Evolutionary conservation across 108 stramenopile genomes (phyloP).

Genomic region (Craspedostauros australis): DNA sequence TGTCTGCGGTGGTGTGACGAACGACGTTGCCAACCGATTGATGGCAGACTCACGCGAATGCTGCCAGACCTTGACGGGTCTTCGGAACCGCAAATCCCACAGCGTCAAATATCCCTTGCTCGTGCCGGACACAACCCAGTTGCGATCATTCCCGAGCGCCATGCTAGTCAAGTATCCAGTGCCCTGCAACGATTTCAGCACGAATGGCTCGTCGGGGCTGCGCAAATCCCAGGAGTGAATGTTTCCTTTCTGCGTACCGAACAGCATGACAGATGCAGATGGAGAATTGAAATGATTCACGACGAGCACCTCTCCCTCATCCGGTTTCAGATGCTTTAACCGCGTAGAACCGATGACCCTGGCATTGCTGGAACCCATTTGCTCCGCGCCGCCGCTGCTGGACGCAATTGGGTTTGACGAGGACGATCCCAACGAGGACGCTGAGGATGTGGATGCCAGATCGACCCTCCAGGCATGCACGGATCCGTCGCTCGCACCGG

Average conservation of each 20-base stretch:
- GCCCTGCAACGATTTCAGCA: constrained; percentile 66
- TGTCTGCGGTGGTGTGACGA: constrained; percentile 49
- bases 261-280: constrained; percentile 73
- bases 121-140: constrained; percentile 87
- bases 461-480: constrained; percentile 88
- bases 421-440: too few relatives aligned
- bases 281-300: constrained; percentile 90
- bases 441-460: constrained; percentile 35
- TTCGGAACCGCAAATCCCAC: constrained; percentile 81
- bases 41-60: constrained; percentile 74
- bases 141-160: constrained; percentile 79
- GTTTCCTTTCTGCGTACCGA: constrained; percentile 70
- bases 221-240: constrained; percentile 84
- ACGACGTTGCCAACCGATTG: constrained; percentile 82
- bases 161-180: constrained; percentile 83
- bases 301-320: constrained; percentile 84
- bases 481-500: constrained; percentile 80
- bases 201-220: constrained; percentile 68
- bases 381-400: too few relatives aligned
- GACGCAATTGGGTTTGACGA: too few relatives aligned
- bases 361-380: neutral
- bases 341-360: constrained; percentile 58
- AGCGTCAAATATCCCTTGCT: constrained; percentile 48
- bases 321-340: constrained; percentile 39
- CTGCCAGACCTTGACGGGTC: constrained; percentile 83